A percentile compares a stretch with the other conserved stretches of the same genome.
Conservation (phyloP, 2,329 filamentous ascomycete genomes). For the Fusarium abutilonis region DNA sequence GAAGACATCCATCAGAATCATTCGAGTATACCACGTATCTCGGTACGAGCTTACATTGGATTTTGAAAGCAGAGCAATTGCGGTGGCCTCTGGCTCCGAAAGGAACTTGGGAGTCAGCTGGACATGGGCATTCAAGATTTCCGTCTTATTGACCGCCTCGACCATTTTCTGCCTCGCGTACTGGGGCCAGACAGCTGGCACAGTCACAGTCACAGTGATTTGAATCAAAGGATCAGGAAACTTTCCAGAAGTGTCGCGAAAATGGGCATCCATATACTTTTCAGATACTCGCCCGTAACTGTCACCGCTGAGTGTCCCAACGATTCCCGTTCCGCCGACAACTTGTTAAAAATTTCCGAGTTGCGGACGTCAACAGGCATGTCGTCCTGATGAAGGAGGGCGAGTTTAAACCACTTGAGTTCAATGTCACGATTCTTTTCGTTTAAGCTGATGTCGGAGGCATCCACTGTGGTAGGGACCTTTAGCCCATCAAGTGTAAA, state of each 20-base stretch:
- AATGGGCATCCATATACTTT: background rate
- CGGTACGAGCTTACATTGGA: background rate
- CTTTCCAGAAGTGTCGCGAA: too few species aligned
- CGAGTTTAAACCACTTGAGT: constrained; percentile 13
- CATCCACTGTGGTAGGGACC: background rate
- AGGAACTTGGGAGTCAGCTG: background rate
- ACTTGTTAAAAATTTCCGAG: background rate
- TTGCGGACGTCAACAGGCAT: background rate
- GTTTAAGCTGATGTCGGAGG: background rate
- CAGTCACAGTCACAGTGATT: background rate
- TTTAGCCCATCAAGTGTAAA: background rate
- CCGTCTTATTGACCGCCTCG: background rate
- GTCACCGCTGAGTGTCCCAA: background rate
- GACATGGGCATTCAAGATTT: background rate
- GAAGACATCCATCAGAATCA: background rate
- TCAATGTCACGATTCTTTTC: too few species aligned
- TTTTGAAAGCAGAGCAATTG: background rate
- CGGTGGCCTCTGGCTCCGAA: constrained; percentile 1
- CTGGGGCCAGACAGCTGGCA: background rate
- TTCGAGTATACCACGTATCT: background rate
- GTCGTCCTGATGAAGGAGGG: background rate
- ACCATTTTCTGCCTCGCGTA: background rate
- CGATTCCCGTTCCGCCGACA: too few species aligned
- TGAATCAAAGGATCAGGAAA: background rate
- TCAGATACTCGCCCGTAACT: background rate